Conservation (phyloP, 1,284 basidiomycete species). For the Lentinus polychrous region DNA sequence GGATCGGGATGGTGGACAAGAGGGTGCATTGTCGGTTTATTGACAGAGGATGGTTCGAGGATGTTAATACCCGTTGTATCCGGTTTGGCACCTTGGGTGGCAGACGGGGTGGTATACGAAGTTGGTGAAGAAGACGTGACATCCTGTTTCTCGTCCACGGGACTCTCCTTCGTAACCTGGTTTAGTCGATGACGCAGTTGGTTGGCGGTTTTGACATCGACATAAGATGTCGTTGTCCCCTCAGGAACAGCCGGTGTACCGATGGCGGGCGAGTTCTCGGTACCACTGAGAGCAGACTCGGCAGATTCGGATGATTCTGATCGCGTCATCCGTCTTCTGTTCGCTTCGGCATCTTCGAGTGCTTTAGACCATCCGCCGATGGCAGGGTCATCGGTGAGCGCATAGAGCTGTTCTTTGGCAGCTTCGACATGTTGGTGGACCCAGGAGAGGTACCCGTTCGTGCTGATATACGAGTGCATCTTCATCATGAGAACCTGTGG, state of each 20-base stretch:
- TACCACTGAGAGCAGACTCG: not conserved
- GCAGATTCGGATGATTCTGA: slow-evolving; percentile 2
- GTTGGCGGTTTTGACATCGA: slow-evolving; percentile 46
- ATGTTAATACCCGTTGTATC: slow-evolving; percentile 23
- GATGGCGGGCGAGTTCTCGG: slow-evolving; percentile 2
- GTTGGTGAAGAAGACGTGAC: not conserved
- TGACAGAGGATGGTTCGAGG: slow-evolving; percentile 13
- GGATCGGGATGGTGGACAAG: slow-evolving; percentile 73
- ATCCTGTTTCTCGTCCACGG: slow-evolving; percentile 21
- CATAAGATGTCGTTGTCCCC: slow-evolving; percentile 38
- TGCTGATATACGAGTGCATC: slow-evolving; percentile 89
- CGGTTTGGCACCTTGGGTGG: slow-evolving; percentile 5
- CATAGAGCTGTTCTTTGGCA: slow-evolving; percentile 25
- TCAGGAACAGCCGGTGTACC: slow-evolving; percentile 33
- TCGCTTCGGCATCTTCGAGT: slow-evolving; percentile 38
- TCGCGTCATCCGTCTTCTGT: slow-evolving; percentile 25
- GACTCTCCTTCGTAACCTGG: slow-evolving; percentile 4
- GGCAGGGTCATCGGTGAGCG: slow-evolving; percentile 35
- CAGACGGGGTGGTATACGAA: not conserved
- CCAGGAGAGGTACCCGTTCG: slow-evolving; percentile 80
- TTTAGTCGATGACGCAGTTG: slow-evolving; percentile 48
- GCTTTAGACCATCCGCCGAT: slow-evolving; percentile 64
- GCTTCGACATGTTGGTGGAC: slow-evolving; percentile 40
- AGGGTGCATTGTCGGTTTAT: slow-evolving; percentile 35
- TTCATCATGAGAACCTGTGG: slow-evolving; percentile 87